Conservation (phyloP, 306 rosid species). For the Fagus sylvatica region DNA sequence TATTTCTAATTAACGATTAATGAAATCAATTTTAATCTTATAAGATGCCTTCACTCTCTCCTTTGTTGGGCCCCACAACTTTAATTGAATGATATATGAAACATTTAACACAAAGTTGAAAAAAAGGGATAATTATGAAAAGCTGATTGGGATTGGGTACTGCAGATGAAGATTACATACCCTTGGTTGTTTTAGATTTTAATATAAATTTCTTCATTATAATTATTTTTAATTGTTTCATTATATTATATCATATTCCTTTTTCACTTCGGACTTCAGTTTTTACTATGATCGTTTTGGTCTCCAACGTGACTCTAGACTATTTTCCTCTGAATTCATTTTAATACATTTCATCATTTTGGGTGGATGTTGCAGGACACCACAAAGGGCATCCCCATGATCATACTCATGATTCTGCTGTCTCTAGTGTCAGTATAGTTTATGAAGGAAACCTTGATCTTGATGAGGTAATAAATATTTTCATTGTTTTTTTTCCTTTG, state of each 20-base stretch:
- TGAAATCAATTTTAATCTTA: no score
- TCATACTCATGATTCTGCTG: constrained; percentile 78
- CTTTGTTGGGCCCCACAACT: not conserved
- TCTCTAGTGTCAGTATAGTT: constrained; percentile 80
- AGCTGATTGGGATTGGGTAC: not conserved
- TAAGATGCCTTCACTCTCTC: not conserved
- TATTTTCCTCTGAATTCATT: constrained; percentile 6
- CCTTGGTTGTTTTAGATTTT: not conserved
- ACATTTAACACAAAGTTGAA: not conserved
- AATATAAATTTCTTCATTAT: not conserved
- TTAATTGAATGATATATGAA: not conserved
- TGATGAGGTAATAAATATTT: constrained; percentile 59
- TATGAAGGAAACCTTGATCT: constrained; percentile 81
- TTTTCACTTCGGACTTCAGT: not conserved
- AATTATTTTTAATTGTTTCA: not conserved
- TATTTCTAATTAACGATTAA: no score
- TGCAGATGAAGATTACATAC: not conserved
- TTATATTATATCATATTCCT: not conserved
- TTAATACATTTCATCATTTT: constrained; percentile 17
- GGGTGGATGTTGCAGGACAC: constrained; percentile 44
- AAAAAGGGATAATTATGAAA: not conserved
- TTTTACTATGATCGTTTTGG: not conserved
- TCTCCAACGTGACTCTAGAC: not conserved
- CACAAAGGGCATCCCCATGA: constrained; percentile 56
- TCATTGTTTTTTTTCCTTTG: not conserved